phyloP scores from a whole-genome alignment of 495 filamentous ascomycete genomes.

The Talaromyces ruber region DNA sequence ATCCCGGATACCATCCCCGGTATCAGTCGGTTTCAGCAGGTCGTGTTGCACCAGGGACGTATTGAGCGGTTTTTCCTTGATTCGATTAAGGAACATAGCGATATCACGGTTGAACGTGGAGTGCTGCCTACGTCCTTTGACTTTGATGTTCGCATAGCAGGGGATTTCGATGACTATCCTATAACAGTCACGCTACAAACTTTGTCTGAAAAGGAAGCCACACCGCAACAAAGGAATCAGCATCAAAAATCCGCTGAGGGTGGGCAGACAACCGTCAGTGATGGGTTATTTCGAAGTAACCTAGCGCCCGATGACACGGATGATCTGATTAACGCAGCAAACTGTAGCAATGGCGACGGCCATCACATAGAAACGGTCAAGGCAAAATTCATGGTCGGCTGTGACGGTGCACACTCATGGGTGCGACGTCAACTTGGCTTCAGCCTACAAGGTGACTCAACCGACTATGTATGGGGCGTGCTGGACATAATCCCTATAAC shows the following conservation, averaged over 20 bases:
- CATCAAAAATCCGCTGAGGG: slow-evolving; percentile 1
- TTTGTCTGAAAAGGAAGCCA: slow-evolving; percentile 36
- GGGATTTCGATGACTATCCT: slow-evolving; percentile 42
- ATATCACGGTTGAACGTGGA: slow-evolving; percentile 33
- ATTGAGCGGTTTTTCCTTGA: slow-evolving; percentile 50
- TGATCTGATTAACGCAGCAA: slow-evolving; percentile 35
- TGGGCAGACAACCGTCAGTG: slow-evolving; percentile 13
- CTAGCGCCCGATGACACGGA: slow-evolving; percentile 47
- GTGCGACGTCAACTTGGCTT: slow-evolving; percentile 43
- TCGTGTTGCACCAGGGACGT: slow-evolving; percentile 46
- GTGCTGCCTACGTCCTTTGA: slow-evolving; percentile 34
- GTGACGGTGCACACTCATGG: slow-evolving; percentile 57
- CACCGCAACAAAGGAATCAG: slow-evolving; percentile 13
- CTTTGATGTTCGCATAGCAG: slow-evolving; percentile 29
- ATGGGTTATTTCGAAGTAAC: slow-evolving; percentile 51
- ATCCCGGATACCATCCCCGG: slow-evolving; percentile 43
- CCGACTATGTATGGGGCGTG: slow-evolving; percentile 54
- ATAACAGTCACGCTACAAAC: slow-evolving; percentile 37
- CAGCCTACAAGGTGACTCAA: slow-evolving; percentile 46
- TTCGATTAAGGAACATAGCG: slow-evolving; percentile 13
- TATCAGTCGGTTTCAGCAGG: slow-evolving; percentile 43
- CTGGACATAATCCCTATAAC: slow-evolving; percentile 55
- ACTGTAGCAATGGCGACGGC: slow-evolving; percentile 8
- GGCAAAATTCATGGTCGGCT: slow-evolving; percentile 57
- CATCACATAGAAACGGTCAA: slow-evolving; percentile 25